Conservation (phyloP, 768 basidiomycete genomes). For the Amanita molliuscula region DNA sequence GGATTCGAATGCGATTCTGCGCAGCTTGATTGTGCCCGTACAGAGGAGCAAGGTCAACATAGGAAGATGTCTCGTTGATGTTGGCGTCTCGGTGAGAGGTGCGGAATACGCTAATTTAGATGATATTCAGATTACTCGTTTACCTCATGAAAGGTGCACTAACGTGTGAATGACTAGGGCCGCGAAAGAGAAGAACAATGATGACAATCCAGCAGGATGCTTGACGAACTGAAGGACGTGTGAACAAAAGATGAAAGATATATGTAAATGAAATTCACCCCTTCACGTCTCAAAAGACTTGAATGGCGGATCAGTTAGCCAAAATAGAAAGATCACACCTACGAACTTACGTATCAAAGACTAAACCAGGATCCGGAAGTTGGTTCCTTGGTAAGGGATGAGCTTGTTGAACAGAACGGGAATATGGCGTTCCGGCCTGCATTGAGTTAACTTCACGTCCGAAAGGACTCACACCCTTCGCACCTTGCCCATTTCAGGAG, state of each 20-base stretch:
- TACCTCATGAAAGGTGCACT: slow-evolving; percentile 7
- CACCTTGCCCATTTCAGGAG: slow-evolving; percentile 63
- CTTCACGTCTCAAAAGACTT: slow-evolving; percentile 56
- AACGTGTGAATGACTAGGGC: slow-evolving; percentile 75
- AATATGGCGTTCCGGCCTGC: slow-evolving; percentile 63
- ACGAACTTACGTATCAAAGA: slow-evolving; percentile 60
- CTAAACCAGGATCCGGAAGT: slow-evolving; percentile 68
- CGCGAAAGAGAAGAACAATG: slow-evolving; percentile 75
- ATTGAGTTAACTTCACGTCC: slow-evolving; percentile 2
- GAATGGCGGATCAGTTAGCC: slow-evolving; percentile 5
- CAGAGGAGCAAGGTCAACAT: slow-evolving; percentile 75
- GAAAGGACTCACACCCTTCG: background rate
- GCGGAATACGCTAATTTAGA: slow-evolving; percentile 58
- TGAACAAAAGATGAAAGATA: slow-evolving; percentile 1
- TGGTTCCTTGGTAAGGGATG: slow-evolving; percentile 56
- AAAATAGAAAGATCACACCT: background rate
- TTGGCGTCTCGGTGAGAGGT: slow-evolving; percentile 56
- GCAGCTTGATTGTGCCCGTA: slow-evolving; percentile 65
- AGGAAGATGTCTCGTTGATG: slow-evolving; percentile 81
- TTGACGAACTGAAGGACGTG: slow-evolving; percentile 45
- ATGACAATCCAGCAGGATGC: slow-evolving; percentile 74
- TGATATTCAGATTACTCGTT: background rate
- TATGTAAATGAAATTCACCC: slow-evolving; percentile 26
- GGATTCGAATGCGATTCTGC: slow-evolving; percentile 45
- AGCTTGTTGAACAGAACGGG: slow-evolving; percentile 70